Evolutionary conservation across 2,329 filamentous ascomycete genomes (phyloP), one percentile per base, ranked within the genome.

Genomic region (Sphaerulina vaccinii): DNA sequence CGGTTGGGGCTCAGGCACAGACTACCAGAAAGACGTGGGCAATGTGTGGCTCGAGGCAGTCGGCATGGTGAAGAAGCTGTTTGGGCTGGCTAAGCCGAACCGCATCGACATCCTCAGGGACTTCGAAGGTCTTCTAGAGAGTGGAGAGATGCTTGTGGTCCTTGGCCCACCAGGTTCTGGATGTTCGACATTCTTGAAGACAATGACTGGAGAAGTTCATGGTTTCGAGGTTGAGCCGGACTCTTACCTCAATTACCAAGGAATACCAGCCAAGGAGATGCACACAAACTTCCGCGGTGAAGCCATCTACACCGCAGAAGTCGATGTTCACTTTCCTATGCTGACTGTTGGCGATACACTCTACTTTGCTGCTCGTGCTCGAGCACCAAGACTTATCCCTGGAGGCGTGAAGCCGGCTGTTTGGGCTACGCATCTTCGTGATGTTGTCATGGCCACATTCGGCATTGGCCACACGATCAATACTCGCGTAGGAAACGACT

Each of bases 151-250:
- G 84, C 71, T 89, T 22, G 83, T 89, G 13, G 86, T 89, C 2
- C 76, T 90, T 27, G 86, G 86, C 13, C 86, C 85, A 49, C 86
- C 86, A 2, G 75, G 73, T 54, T 76, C 75, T 54, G 87, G 87
- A 48, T 95, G 90, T 69, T 89, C 87, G 13, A 95, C 90, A 2
- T 85, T 95, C 57, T 76, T 95, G 52, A 95, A 95, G 75, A 88
- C 88, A 0, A 82, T 95, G 60, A 82, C 88, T 3, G 89, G 90
- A 54, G 88, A 95, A 70, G 88, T 86, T 18, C 86, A 90, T 60
- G 90, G 90, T 45, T 84, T 95, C 61, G 83, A 80, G 60, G 76
- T 93, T 11, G 86, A 89, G 41, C 73, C 85, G 2, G 73, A 75
- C 9, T 85, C 87, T 0, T 83, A 88, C 56, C 83, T 95, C 66